phyloP scores from a whole-genome alignment of 2,329 filamentous ascomycete species.

The Fonsecaea nubica region DNA sequence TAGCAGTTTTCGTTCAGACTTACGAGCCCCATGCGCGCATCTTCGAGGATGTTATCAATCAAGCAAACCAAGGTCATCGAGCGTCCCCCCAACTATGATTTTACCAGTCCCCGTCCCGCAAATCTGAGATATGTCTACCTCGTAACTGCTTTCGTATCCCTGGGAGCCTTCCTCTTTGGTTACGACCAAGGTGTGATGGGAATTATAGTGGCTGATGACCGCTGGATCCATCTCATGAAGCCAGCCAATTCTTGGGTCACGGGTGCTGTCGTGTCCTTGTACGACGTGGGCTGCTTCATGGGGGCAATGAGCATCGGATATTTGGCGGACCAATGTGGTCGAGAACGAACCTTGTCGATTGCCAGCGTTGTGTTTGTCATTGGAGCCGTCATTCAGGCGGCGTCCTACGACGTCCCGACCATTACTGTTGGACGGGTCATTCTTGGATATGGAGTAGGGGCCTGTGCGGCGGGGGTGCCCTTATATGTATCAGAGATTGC shows the following conservation, averaged over 20 bases:
- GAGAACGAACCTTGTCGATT: conserved; percentile 20
- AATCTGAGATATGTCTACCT: conserved; percentile 22
- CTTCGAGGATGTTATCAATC: conserved; percentile 13
- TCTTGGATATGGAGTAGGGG: conserved; percentile 57
- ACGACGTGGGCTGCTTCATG: conserved; percentile 46
- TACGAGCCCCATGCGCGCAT: not conserved
- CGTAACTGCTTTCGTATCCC: conserved; percentile 22
- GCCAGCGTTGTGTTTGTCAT: conserved; percentile 21
- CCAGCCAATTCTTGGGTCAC: conserved; percentile 39
- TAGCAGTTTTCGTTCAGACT: not conserved
- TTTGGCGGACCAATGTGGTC: conserved; percentile 18
- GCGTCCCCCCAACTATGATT: not conserved
- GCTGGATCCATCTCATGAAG: conserved; percentile 42
- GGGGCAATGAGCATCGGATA: conserved; percentile 18
- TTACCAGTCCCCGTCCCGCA: conserved; percentile 5
- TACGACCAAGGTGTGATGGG: conserved; percentile 46
- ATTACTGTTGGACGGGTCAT: conserved; percentile 58
- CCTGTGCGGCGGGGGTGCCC: conserved; percentile 56
- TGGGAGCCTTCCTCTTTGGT: conserved; percentile 42
- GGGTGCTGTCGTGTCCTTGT: conserved; percentile 49
- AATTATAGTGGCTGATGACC: conserved; percentile 43
- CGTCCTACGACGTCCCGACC: conserved; percentile 50
- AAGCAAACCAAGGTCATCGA: conserved; percentile 18
- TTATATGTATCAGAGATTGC: conserved; percentile 55
- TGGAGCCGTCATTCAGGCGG: conserved; percentile 43